Evolutionary conservation across 2,329 filamentous ascomycete genomes (phyloP).

Genomic region (Sporothrix inflata): DNA sequence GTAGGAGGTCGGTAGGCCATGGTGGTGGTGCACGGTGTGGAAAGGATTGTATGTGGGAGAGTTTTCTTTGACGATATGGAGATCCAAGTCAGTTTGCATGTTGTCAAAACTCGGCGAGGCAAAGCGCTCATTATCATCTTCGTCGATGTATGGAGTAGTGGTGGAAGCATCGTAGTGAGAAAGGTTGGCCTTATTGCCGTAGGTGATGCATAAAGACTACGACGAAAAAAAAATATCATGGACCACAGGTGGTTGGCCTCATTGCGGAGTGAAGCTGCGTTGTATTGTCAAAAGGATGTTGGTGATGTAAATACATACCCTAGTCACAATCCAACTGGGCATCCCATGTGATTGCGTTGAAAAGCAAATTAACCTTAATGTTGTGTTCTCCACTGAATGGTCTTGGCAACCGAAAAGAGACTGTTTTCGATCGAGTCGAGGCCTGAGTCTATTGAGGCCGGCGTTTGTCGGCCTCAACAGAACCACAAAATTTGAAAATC

Average conservation of each 20-base stretch:
- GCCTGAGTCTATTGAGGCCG: not conserved
- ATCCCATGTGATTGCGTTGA: not conserved
- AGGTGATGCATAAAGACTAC: not conserved
- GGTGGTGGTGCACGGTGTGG: no score
- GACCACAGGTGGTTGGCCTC: not conserved
- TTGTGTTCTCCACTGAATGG: not conserved
- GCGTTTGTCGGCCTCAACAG: not conserved
- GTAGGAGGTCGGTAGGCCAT: no score
- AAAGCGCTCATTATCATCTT: no score
- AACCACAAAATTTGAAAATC: not conserved
- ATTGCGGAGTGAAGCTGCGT: not conserved
- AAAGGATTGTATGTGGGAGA: no score
- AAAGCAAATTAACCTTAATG: not conserved
- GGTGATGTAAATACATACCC: not conserved
- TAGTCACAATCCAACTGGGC: not conserved
- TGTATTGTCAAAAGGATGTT: not conserved
- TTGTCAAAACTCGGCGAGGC: no score
- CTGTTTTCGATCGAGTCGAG: not conserved
- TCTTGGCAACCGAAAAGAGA: not conserved
- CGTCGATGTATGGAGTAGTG: no score
- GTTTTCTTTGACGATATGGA: no score
- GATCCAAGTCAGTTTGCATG: no score
- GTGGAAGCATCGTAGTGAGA: not conserved
- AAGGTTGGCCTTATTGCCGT: not conserved
- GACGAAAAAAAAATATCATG: no score